A percentile compares a stretch with the other conserved stretches of the same genome.
Evolutionary conservation across 2,329 filamentous ascomycete species (phyloP).

Genomic region (Ceratocystis cacaofunesta): DNA sequence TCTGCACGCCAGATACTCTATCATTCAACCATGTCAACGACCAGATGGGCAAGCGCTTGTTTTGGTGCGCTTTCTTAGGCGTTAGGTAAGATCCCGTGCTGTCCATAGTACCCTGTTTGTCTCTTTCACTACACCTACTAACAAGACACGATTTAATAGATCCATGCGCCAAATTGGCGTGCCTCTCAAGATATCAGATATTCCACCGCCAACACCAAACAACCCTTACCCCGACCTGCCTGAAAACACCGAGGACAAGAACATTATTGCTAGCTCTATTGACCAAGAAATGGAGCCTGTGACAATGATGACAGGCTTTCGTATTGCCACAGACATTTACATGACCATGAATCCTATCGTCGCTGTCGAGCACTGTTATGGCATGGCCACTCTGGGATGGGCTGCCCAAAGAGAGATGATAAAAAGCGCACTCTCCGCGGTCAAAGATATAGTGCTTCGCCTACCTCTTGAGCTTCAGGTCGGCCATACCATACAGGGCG

Average conservation of each 20-base stretch:
- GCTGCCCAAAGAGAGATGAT: slow-evolving; percentile 61
- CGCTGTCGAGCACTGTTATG: slow-evolving; percentile 70
- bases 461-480: slow-evolving; percentile 56
- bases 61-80: slow-evolving; percentile 69
- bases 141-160: slow-evolving; percentile 27
- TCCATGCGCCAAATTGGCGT: slow-evolving; percentile 66
- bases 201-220: slow-evolving; percentile 60
- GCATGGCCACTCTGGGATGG: slow-evolving; percentile 63
- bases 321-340: slow-evolving; percentile 63
- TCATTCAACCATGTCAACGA: slow-evolving; percentile 55
- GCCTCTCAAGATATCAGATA: slow-evolving; percentile 54
- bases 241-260: slow-evolving; percentile 70
- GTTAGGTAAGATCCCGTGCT: slow-evolving; percentile 37
- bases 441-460: slow-evolving; percentile 52
- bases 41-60: slow-evolving; percentile 63
- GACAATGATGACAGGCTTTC: slow-evolving; percentile 65
- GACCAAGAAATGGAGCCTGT: slow-evolving; percentile 52
- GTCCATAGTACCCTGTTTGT: neutral
- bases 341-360: slow-evolving; percentile 64
- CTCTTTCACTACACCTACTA: slow-evolving; percentile 13
- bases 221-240: slow-evolving; percentile 69
- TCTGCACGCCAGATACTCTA: slow-evolving; percentile 31
- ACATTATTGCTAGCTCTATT: slow-evolving; percentile 55
- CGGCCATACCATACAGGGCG: slow-evolving; percentile 25
- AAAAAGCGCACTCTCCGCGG: slow-evolving; percentile 52